Conservation (phyloP, 78 protist genomes). For the slime mould (Dictyostelium discoideum) region dicty_2.7 NC_007089.4:4497001-4497500, state of each 20-base stretch:
- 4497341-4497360: not conserved
- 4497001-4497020: slow-evolving; percentile 22
- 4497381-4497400: not conserved
- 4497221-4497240: too few relatives aligned
- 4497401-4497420: not conserved
- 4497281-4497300: not conserved
- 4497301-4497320: not conserved
- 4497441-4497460: not conserved
- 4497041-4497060: not conserved
- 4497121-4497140: slow-evolving; percentile 22
- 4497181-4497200: not conserved
- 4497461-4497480: not conserved
- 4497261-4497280: not conserved
- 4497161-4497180: not conserved
- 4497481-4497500: not conserved
- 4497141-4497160: slow-evolving; percentile 52
- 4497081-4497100: slow-evolving; percentile 42
- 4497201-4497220: not conserved
- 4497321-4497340: not conserved
- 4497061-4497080: slow-evolving; percentile 20
- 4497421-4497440: not conserved
- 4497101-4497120: slow-evolving; percentile 52
- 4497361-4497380: not conserved
- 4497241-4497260: not conserved
- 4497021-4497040: slow-evolving; percentile 36